Conservation (phyloP, 306 rosid genomes). For the Vicia villosa region DNA sequence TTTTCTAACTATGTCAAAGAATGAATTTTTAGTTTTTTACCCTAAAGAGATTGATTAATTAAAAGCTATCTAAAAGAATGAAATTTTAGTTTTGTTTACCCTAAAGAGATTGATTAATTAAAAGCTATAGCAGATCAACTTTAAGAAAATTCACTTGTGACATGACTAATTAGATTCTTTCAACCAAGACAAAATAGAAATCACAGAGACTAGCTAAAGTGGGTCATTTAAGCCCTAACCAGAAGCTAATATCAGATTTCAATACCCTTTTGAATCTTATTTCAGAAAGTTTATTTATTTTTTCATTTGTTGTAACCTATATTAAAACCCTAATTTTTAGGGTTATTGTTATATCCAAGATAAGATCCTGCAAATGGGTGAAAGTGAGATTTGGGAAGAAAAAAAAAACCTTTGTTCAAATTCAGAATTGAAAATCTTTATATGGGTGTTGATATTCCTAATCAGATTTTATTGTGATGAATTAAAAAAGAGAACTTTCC, state of each 20-base stretch:
- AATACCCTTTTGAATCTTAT: constrained; percentile 11
- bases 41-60: background rate
- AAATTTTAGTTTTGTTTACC: constrained; percentile 11
- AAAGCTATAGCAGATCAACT: constrained; percentile 27
- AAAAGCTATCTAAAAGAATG: constrained; percentile 19
- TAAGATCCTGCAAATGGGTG: constrained; percentile 39
- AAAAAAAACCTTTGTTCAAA: constrained; percentile 11
- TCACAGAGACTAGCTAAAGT: background rate
- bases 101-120: background rate
- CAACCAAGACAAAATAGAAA: constrained; percentile 38
- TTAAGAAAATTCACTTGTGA: constrained; percentile 58
- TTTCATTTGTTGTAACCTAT: no score
- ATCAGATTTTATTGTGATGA: constrained; percentile 44
- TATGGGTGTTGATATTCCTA: constrained; percentile 30
- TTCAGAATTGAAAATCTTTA: constrained; percentile 38
- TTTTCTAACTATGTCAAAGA: constrained; percentile 33
- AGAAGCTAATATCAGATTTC: constrained; percentile 23
- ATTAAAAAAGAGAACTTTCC: constrained; percentile 42
- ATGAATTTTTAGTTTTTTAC: background rate
- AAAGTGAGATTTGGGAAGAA: constrained; percentile 35
- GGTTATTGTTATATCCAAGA: constrained; percentile 38
- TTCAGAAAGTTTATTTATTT: constrained; percentile 8
- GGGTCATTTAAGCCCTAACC: constrained; percentile 54
- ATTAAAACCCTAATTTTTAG: constrained; percentile 63
- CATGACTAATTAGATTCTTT: constrained; percentile 73